Evolutionary conservation across 148 eudicot genomes (phyloP).

Genomic region (Camellia lanceoleosa): DNA sequence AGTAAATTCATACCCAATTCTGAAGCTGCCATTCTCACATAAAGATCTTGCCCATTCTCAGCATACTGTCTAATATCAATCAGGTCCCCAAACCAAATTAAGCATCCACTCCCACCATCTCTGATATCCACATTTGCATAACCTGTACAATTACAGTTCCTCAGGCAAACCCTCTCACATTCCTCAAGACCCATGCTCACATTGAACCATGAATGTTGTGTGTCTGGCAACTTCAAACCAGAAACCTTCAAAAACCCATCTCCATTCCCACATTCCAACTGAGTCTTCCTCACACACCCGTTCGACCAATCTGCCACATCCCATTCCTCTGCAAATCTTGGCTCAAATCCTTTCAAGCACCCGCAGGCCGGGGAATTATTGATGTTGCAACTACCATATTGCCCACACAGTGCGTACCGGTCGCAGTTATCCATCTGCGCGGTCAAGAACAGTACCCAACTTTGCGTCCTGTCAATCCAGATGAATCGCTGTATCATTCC

Average conservation of each 20-base stretch:
- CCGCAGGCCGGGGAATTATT: constrained; percentile 16
- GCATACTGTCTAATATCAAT: constrained; percentile 11
- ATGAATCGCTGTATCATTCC: constrained; percentile 8
- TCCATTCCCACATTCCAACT: constrained; percentile 12
- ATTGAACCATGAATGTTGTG: constrained; percentile 15
- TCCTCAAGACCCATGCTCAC: constrained; percentile 13
- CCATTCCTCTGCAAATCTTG: constrained; percentile 17
- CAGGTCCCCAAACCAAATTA: constrained; percentile 25
- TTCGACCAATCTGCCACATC: constrained; percentile 13
- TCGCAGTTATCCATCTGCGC: constrained; percentile 22
- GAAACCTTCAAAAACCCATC: constrained; percentile 20
- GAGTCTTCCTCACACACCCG: constrained; percentile 23
- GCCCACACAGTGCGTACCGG: constrained; percentile 20
- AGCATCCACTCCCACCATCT: constrained; percentile 21
- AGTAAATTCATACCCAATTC: constrained; percentile 8
- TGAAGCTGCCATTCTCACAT: constrained; percentile 22
- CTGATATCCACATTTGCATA: constrained; percentile 13
- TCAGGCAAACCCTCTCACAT: constrained; percentile 16
- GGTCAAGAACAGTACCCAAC: constrained; percentile 10
- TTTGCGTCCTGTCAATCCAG: constrained; percentile 14
- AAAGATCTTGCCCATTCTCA: constrained; percentile 22
- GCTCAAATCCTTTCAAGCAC: constrained; percentile 25
- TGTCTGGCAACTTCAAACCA: constrained; percentile 23
- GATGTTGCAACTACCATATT: constrained; percentile 19
- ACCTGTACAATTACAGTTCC: constrained; percentile 25